A percentile compares a stretch with the other conserved stretches of the same genome.
Evolutionary conservation across 768 basidiomycete species (phyloP).

Genomic region (Lentinula guzmanii): DNA sequence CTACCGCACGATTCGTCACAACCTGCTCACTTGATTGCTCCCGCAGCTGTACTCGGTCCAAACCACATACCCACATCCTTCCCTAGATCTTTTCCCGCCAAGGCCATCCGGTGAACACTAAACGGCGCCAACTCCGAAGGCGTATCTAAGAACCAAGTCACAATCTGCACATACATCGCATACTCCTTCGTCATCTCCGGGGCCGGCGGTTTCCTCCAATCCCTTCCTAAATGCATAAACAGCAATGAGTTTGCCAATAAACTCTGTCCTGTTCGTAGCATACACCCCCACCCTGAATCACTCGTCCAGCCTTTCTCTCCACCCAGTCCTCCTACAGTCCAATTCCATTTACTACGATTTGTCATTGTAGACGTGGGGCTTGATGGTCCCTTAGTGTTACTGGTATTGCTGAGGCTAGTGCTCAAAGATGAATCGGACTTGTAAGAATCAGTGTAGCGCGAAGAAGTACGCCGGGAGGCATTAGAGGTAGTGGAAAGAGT

Average conservation of each 20-base stretch:
- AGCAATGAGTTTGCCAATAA: constrained; percentile 77
- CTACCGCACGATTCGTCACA: not conserved
- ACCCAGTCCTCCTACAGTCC: constrained; percentile 35
- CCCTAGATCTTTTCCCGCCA: constrained; percentile 90
- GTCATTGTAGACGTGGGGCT: constrained; percentile 34
- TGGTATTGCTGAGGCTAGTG: constrained; percentile 6
- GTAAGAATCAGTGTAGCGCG: constrained; percentile 6
- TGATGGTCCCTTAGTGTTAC: constrained; percentile 13
- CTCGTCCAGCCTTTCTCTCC: constrained; percentile 79
- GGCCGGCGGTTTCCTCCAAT: constrained; percentile 77
- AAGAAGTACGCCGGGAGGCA: not conserved
- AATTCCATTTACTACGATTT: constrained; percentile 52
- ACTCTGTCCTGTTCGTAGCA: constrained; percentile 84
- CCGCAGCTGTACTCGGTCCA: constrained; percentile 95
- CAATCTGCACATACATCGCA: constrained; percentile 82
- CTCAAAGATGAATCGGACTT: constrained; percentile 8
- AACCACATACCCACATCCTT: constrained; percentile 98
- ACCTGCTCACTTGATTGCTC: constrained; percentile 75
- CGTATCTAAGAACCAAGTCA: constrained; percentile 94
- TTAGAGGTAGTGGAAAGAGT: not conserved
- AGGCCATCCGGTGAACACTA: constrained; percentile 92
- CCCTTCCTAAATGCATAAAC: constrained; percentile 71
- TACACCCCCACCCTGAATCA: constrained; percentile 90
- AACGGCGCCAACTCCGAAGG: constrained; percentile 84
- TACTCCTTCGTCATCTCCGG: constrained; percentile 58